Evolutionary conservation across 2,329 filamentous ascomycete genomes (phyloP).

Genomic region (Cercospora canescens): DNA sequence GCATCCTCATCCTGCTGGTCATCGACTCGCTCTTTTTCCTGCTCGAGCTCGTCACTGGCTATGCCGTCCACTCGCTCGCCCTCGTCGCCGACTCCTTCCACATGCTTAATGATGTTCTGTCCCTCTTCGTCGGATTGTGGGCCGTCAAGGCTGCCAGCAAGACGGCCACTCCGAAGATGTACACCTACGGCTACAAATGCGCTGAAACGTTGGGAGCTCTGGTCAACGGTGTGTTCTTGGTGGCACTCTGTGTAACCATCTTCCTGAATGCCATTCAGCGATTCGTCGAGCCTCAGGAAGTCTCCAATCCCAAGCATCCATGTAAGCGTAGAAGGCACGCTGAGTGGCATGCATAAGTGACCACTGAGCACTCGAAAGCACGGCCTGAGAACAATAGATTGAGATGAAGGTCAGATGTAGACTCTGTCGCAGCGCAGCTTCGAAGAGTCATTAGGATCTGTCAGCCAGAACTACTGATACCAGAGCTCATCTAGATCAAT

Average conservation of each 20-base stretch:
- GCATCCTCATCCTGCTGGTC: slow-evolving; percentile 87
- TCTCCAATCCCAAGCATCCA: slow-evolving; percentile 77
- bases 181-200: slow-evolving; percentile 96
- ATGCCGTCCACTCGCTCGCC: slow-evolving; percentile 86
- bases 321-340: too few relatives aligned
- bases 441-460: too few relatives aligned
- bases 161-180: slow-evolving; percentile 67
- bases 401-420: too few relatives aligned
- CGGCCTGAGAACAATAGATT: too few relatives aligned
- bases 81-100: slow-evolving; percentile 97
- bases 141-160: slow-evolving; percentile 87
- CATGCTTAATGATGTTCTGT: slow-evolving; percentile 99
- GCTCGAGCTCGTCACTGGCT: slow-evolving; percentile 81
- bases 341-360: too few relatives aligned
- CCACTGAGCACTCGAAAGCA: too few relatives aligned
- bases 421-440: too few relatives aligned
- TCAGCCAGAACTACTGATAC: too few relatives aligned
- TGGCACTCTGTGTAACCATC: slow-evolving; percentile 93
- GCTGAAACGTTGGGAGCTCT: slow-evolving; percentile 95
- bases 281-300: slow-evolving; percentile 86
- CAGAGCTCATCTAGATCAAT: too few relatives aligned
- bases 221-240: slow-evolving; percentile 96
- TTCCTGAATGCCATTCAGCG: slow-evolving; percentile 92
- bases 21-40: slow-evolving; percentile 91
- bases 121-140: slow-evolving; percentile 88